Conservation (phyloP, 1,284 basidiomycete genomes). For the Naganishia liquefaciens region DNA sequence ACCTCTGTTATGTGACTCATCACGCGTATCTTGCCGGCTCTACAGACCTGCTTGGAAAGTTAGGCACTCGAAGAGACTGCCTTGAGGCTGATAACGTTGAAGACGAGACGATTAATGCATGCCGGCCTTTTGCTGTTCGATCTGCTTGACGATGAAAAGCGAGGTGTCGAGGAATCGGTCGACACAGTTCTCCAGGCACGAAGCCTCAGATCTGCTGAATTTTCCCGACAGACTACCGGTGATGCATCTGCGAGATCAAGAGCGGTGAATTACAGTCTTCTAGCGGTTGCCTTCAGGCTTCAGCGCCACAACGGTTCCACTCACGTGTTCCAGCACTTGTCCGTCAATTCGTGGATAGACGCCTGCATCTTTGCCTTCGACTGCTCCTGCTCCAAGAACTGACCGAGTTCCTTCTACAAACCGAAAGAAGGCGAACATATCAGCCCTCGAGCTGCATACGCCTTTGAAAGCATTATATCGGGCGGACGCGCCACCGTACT, state of each 20-base stretch:
- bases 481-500: slow-evolving; percentile 39
- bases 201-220: slow-evolving; percentile 80
- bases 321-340: slow-evolving; percentile 77
- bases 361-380: slow-evolving; percentile 75
- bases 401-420: slow-evolving; percentile 74
- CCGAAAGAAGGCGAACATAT: slow-evolving; percentile 1
- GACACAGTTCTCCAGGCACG: slow-evolving; percentile 87
- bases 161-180: slow-evolving; percentile 93
- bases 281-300: background rate
- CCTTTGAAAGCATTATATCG: background rate
- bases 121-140: slow-evolving; percentile 60
- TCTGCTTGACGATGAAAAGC: slow-evolving; percentile 76
- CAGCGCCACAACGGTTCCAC: slow-evolving; percentile 39
- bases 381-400: slow-evolving; percentile 85
- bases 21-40: background rate
- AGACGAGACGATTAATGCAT: slow-evolving; percentile 15
- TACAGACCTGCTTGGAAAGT: too few species aligned
- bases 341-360: slow-evolving; percentile 56
- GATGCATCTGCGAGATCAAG: slow-evolving; percentile 66
- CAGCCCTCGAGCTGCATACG: too few species aligned
- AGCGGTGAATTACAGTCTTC: slow-evolving; percentile 14
- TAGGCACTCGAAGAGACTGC: too few species aligned
- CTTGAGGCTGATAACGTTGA: too few species aligned
- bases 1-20: background rate
- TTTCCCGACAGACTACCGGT: slow-evolving; percentile 77